A percentile compares a stretch with the other conserved stretches of the same genome.
These are phyloP conservation scores for Nelumbo lutea DNA, from an alignment of 164 flowering plant species.

Conservation along the genomic window DNA sequence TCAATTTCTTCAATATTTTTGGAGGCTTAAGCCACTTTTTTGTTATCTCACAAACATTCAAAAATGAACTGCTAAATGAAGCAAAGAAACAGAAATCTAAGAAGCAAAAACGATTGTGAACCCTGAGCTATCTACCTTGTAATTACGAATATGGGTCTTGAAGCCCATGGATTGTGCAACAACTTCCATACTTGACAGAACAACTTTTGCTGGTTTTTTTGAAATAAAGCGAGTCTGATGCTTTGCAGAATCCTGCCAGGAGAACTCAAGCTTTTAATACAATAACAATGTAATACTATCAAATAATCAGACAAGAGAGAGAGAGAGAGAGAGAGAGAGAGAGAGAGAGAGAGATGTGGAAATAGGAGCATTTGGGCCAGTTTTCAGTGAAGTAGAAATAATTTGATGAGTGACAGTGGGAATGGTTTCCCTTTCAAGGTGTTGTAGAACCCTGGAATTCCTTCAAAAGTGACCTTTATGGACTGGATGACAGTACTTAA, in stretches of 20 bases:
- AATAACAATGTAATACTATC: neutral
- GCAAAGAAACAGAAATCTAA: neutral
- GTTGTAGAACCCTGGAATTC: too few species aligned
- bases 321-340: too few species aligned
- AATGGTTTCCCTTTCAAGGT: too few species aligned
- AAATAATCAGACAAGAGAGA: neutral
- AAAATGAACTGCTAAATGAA: neutral
- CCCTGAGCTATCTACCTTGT: slow-evolving; percentile 45
- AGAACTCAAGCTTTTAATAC: neutral
- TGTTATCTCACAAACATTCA: too few species aligned
- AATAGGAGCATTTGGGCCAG: too few species aligned
- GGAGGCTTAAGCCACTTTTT: too few species aligned
- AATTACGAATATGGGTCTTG: slow-evolving; percentile 95
- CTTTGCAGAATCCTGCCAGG: slow-evolving; percentile 57
- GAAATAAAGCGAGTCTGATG: slow-evolving; percentile 86
- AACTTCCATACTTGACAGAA: slow-evolving; percentile 94
- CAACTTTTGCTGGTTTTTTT: slow-evolving; percentile 86
- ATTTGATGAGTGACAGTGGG: too few species aligned
- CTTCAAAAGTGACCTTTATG: too few species aligned
- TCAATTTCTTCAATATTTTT: too few species aligned
- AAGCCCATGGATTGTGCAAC: slow-evolving; percentile 98
- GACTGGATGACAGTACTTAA: too few species aligned
- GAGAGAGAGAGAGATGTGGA: too few species aligned
- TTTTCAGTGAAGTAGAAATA: too few species aligned
- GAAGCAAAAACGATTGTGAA: neutral